Conservation (phyloP, 75 land plant species). For the Cunninghamia lanceolata region DNA sequence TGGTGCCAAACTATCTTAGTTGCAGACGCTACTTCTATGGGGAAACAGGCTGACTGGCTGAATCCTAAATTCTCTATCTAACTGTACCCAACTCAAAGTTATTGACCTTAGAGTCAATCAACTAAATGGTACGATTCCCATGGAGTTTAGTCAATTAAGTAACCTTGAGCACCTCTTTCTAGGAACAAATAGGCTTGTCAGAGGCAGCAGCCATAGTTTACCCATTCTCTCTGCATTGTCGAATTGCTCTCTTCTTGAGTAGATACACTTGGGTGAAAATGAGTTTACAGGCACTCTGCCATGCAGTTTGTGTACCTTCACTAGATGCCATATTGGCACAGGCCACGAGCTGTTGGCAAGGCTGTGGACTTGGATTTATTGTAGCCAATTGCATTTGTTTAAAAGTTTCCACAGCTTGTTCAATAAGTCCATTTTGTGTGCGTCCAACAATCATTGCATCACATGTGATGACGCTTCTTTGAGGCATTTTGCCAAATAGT, state of each 20-base stretch:
- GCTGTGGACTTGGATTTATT: no score
- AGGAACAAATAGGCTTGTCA: slow-evolving; percentile 32
- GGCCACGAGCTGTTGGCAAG: no score
- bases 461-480: no score
- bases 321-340: no score
- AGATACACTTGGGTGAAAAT: slow-evolving; percentile 19
- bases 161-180: slow-evolving; percentile 15
- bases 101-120: slow-evolving; percentile 13
- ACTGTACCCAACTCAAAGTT: slow-evolving; percentile 33
- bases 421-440: no score
- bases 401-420: no score
- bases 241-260: slow-evolving; percentile 21
- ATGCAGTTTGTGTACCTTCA: no score
- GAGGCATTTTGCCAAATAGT: no score
- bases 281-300: slow-evolving; percentile 33
- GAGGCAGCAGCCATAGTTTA: slow-evolving; percentile 8
- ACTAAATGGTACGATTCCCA: slow-evolving; percentile 12
- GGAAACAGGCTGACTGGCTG: slow-evolving; percentile 36
- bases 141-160: slow-evolving; percentile 9
- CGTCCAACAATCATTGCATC: no score
- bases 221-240: slow-evolving; percentile 42
- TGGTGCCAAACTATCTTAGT: slow-evolving; percentile 25
- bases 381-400: no score
- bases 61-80: slow-evolving; percentile 34
- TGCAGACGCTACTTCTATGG: slow-evolving; percentile 36